phyloP scores from a whole-genome alignment of 1,284 basidiomycete genomes.

The Cryptococcus sp. region DNA sequence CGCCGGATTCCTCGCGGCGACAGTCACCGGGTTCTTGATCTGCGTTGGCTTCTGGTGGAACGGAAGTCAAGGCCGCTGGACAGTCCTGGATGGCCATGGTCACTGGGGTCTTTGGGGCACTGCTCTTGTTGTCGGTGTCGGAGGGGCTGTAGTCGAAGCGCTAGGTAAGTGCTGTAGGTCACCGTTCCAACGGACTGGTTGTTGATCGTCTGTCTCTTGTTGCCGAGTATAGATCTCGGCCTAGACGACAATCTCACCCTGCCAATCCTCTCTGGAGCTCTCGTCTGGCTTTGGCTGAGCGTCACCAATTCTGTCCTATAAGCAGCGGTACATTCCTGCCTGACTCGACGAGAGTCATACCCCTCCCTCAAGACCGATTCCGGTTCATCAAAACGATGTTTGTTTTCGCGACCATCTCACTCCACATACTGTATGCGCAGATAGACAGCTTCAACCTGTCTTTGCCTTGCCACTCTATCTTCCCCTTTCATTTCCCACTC shows the following conservation, averaged over 20 bases:
- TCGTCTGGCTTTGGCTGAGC: constrained; percentile 62
- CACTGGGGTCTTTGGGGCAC: constrained; percentile 61
- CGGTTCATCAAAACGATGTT: neutral
- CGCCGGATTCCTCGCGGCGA: constrained; percentile 86
- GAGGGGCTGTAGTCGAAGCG: constrained; percentile 81
- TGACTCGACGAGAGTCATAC: neutral
- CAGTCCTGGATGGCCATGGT: constrained; percentile 44
- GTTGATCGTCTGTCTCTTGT: too few relatives aligned
- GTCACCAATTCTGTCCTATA: constrained; percentile 38
- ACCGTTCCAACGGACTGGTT: neutral
- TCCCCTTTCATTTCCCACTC: neutral
- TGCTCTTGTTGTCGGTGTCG: constrained; percentile 67
- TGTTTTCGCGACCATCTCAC: neutral
- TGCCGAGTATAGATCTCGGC: constrained; percentile 67
- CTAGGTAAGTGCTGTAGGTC: constrained; percentile 61
- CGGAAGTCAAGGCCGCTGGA: constrained; percentile 59
- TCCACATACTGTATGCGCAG: neutral
- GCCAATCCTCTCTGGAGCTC: constrained; percentile 83
- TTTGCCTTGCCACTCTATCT: neutral
- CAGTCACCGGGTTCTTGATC: constrained; percentile 72
- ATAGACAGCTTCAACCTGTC: neutral
- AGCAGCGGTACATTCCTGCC: neutral
- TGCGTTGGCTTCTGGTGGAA: constrained; percentile 73
- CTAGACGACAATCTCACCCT: constrained; percentile 92
- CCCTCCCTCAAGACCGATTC: neutral